Base-by-base conservation (phyloP, 306 rosid genomes). In the Castanopsis chinensis region DNA sequence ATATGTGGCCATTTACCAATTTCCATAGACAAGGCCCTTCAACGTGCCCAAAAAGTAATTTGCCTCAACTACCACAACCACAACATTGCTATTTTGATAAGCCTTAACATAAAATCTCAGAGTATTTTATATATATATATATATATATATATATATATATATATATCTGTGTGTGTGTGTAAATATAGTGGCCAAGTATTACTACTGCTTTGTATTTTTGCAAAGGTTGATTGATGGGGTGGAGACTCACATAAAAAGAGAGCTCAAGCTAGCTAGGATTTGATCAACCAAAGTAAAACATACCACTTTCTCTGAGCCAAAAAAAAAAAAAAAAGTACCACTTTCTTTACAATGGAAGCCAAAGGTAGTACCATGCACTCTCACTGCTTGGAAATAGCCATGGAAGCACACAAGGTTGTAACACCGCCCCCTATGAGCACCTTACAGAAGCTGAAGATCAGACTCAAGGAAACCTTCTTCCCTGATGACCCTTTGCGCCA, bases 401-500 rank as follows among this genome's bases (percentile, higher is more conserved):
- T 83, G 87, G 97, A 90, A 82, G 72, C 79, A 4, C 99, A 94
- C 90, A 87, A 83, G 73, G 99, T 95, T 68, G 92, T 89, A 33
- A 79, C 85, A 20, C 99, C 99, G 11, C 98, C 98, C 0, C 86
- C 53, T 21, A 84, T 77, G 75, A 91, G 88, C 84, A 80, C 92
- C 60, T 4, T 86, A 0, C 58, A 76, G 61, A 95, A 91, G 79
- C 84, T 95, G n/a, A 75, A 81, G 35, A 63, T 41, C 25, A 90
- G 85, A 64, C 90, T 95, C 69, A 93, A 90, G 71, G 99, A 95
- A 81, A 95, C 90, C 12, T 87, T 95, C 69, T 95, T 95, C 86
- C 97, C 99, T 14, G 99, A 95, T 60, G 99, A 95, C 35, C 99
- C 99, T 57, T 75, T 95, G 18, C 90, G 94, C 73, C 99, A 95